Conservation (phyloP, 139 green algal species). For the Chlorella sorokiniana region DNA sequence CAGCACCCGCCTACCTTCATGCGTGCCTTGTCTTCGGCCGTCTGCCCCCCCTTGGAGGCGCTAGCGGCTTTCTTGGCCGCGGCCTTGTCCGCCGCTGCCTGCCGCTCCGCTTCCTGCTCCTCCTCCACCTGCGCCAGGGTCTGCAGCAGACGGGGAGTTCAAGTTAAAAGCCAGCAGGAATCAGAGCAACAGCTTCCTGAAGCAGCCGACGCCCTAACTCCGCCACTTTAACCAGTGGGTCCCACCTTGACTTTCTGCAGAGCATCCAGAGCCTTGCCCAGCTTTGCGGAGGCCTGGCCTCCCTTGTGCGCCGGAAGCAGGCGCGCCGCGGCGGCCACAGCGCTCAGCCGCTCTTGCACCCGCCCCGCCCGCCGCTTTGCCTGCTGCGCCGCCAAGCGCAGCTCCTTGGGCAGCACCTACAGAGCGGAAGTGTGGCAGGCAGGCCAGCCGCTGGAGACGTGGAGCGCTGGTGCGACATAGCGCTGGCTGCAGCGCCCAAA, state of each 20-base stretch:
- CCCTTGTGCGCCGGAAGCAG: conserved; percentile 35
- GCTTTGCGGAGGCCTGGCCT: conserved; percentile 44
- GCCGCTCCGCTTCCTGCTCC: conserved; percentile 1
- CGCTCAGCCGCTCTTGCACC: conserved; percentile 52
- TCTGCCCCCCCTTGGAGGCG: background rate
- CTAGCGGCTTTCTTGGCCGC: conserved; percentile 3
- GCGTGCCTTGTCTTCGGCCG: conserved; percentile 21
- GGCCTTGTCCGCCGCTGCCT: conserved; percentile 4
- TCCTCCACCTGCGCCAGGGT: conserved; percentile 3
- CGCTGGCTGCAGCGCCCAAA: too few relatives aligned
- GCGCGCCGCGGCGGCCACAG: conserved; percentile 25
- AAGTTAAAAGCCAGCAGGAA: too few relatives aligned
- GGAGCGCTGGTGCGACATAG: background rate
- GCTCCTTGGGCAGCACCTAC: conserved; percentile 56
- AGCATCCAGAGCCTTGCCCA: conserved; percentile 46
- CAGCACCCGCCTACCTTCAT: background rate
- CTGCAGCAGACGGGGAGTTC: background rate
- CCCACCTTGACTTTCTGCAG: conserved; percentile 40
- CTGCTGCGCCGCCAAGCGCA: conserved; percentile 17
- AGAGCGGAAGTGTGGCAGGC: background rate
- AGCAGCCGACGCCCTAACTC: too few relatives aligned
- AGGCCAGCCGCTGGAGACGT: background rate
- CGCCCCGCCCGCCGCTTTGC: conserved; percentile 49
- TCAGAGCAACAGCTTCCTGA: too few relatives aligned
- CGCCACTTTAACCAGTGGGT: background rate